These are phyloP conservation scores for Noccaea caerulescens DNA, from an alignment of 345 rosid genomes.

Conservation along the genomic window DNA sequence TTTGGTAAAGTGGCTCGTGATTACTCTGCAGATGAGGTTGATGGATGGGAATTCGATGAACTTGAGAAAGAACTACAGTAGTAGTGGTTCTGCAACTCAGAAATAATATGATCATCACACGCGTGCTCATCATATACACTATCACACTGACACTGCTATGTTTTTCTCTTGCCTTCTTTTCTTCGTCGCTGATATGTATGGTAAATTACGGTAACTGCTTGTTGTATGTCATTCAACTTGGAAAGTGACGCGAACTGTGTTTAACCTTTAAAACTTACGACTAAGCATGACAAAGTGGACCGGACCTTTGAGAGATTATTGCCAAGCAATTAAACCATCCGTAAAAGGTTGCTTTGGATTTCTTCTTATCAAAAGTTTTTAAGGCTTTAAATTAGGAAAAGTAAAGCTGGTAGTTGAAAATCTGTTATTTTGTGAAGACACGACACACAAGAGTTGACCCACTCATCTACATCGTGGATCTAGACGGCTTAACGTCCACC, in stretches of 20 bases:
- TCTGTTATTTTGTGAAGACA: not conserved
- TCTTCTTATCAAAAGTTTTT: not conserved
- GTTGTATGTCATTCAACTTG: conserved; percentile 20
- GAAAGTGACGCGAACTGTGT: not conserved
- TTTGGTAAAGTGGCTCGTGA: conserved; percentile 78
- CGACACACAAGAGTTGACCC: conserved; percentile 20
- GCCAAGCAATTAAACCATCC: not conserved
- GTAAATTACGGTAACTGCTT: conserved; percentile 32
- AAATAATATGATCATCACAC: conserved; percentile 35
- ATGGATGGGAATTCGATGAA: conserved; percentile 97
- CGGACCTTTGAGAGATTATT: not conserved
- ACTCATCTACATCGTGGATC: conserved; percentile 35
- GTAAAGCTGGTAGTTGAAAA: not conserved
- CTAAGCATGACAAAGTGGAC: not conserved
- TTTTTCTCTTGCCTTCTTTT: not conserved
- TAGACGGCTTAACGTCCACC: conserved; percentile 20
- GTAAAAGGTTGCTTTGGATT: not conserved
- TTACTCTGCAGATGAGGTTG: conserved; percentile 80
- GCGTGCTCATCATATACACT: conserved; percentile 6
- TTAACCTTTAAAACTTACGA: not conserved
- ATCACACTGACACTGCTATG: not conserved
- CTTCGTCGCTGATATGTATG: conserved; percentile 20
- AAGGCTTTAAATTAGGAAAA: not conserved
- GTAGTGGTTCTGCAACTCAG: conserved; percentile 13
- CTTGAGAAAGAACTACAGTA: conserved; percentile 77